These are phyloP conservation scores for Metarhizium brunneum DNA, from an alignment of 2,329 filamentous ascomycete genomes.

Conservation along the genomic window DNA sequence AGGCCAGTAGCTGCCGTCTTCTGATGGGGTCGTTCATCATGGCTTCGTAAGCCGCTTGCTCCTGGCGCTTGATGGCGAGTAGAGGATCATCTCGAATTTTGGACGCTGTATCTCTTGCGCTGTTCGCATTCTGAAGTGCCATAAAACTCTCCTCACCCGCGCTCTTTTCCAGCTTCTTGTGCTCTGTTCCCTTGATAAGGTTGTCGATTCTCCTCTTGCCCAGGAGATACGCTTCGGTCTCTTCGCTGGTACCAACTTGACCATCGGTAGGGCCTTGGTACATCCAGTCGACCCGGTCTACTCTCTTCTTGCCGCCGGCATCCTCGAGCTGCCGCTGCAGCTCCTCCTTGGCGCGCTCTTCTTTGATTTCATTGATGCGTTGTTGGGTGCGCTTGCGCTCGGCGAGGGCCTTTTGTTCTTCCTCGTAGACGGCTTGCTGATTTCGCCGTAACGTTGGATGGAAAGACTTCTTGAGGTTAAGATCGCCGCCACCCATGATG, in stretches of 20 bases:
- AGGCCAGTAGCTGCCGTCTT: conserved; percentile 56
- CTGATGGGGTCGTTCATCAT: conserved; percentile 71
- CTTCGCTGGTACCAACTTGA: conserved; percentile 68
- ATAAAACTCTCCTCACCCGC: conserved; percentile 51
- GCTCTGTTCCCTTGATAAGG: conserved; percentile 67
- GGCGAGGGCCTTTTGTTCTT: conserved; percentile 84
- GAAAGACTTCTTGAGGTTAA: conserved; percentile 94
- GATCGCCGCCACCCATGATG: conserved; percentile 85
- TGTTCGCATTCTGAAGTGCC: conserved; percentile 61
- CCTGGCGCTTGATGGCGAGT: conserved; percentile 85
- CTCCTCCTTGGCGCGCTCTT: conserved; percentile 88
- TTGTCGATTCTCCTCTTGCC: conserved; percentile 89
- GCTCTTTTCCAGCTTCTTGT: conserved; percentile 71
- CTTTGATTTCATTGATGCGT: conserved; percentile 83
- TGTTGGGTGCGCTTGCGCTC: conserved; percentile 92
- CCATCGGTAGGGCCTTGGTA: conserved; percentile 80
- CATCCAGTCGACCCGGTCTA: conserved; percentile 95
- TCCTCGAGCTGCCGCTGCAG: conserved; percentile 83
- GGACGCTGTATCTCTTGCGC: conserved; percentile 65
- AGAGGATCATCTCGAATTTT: conserved; percentile 91
- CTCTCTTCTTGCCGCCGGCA: conserved; percentile 70
- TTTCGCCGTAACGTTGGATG: conserved; percentile 87
- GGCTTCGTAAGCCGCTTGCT: conserved; percentile 70
- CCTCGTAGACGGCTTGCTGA: conserved; percentile 81
- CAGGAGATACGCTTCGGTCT: conserved; percentile 87